Evolutionary conservation across 345 rosid species (phyloP), one percentile per base, ranked within the genome.

Genomic region (Corymbia maculata): DNA sequence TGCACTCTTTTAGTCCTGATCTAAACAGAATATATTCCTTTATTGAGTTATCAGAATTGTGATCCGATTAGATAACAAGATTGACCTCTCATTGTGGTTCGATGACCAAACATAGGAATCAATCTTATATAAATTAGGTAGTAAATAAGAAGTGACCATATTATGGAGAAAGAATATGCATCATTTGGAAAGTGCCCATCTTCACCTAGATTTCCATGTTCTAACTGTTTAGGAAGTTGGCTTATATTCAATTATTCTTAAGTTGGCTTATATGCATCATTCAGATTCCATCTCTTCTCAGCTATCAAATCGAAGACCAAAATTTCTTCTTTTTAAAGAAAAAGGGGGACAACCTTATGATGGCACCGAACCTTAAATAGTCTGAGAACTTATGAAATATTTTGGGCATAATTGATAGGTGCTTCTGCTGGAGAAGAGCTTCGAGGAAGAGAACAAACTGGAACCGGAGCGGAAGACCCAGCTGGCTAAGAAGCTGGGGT

Each of bases 401-500:
- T 50, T 59, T 88, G 84, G 68, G 85, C 89, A 49, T 36, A 9
- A 30, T 42, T 85, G 30, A 44, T 51, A 93, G 99, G 98, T 95
- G 90, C 92, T 92, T 90, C 89, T 96, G 91, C 90, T 97, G 89
- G 99, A 97, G 96, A 95, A 95, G 93, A 95, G 97, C 92, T 97
- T 97, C 86, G 99, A 94, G 93, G 91, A 89, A n/a, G 98, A 97
- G 94, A 97, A 95, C 95, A 96, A 97, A 89, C 96, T 97, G 92
- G 99, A 97, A 94, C 99, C 98, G 12, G 99, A 97, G 85, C 89
- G 97, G 79, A 97, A 96, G 93, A 93, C 92, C 86, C 93, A 95
- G 93, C 90, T 96, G 87, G 99, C 99, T 22, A 96, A 95, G 93
- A 95, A 95, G 91, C 93, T 97, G 89, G 98, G 99, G 6, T 87